phyloP scores from a whole-genome alignment of 352 stramenopile genomes.

The Phytophthora chlamydospora region DNA sequence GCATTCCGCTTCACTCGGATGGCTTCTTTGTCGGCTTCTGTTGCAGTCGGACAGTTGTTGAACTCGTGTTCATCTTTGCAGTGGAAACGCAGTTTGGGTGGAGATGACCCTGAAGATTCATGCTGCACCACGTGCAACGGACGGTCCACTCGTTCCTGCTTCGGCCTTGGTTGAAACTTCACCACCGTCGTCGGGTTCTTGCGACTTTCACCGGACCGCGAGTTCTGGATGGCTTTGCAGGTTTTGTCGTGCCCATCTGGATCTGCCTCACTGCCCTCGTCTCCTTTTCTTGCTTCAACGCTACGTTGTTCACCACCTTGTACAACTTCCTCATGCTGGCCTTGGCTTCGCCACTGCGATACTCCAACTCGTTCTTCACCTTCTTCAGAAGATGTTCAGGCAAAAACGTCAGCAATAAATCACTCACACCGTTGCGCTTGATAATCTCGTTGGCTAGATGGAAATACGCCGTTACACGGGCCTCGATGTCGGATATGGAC shows the following conservation, averaged over 20 bases:
- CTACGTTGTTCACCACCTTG: constrained; percentile 7
- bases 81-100: constrained; percentile 11
- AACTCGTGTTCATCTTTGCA: constrained; percentile 11
- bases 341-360: constrained; percentile 12
- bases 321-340: constrained; percentile 5
- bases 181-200: not conserved
- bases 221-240: no score
- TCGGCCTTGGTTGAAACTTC: not conserved
- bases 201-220: not conserved
- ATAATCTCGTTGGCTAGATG: constrained; percentile 23
- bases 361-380: constrained; percentile 8
- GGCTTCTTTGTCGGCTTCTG: constrained; percentile 15
- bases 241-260: no score
- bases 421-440: constrained; percentile 10
- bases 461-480: constrained; percentile 11
- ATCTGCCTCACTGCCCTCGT: not conserved
- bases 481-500: constrained; percentile 10
- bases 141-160: no score
- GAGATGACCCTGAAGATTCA: not conserved
- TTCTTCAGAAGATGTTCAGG: not conserved
- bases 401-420: constrained; percentile 5
- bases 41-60: constrained; percentile 5
- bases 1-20: constrained; percentile 8
- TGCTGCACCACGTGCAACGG: not conserved
- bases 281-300: constrained; percentile 5